These are phyloP conservation scores for Candida alai DNA, from an alignment of 805 yeast genomes.

Conservation along the genomic window DNA sequence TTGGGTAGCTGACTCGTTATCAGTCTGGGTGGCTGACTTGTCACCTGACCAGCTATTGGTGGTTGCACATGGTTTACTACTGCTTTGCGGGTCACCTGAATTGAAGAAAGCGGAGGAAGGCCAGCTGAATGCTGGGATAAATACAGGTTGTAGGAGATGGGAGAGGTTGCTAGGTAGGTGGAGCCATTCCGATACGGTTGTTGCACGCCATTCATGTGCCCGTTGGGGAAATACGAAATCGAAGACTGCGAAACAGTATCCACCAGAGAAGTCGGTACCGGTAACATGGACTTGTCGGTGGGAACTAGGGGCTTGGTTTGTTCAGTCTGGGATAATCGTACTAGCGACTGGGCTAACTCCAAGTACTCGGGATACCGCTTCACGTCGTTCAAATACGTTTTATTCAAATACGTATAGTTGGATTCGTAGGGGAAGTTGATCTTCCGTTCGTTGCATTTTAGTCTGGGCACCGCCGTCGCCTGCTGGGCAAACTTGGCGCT, in stretches of 20 bases:
- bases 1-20: neutral
- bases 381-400: slow-evolving; percentile 48
- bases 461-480: slow-evolving; percentile 12
- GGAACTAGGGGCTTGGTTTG: slow-evolving; percentile 7
- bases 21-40: neutral
- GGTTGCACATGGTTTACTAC: neutral
- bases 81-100: neutral
- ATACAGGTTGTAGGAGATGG: neutral
- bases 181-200: neutral
- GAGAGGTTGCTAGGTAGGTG: slow-evolving; percentile 1
- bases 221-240: neutral
- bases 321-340: slow-evolving; percentile 26
- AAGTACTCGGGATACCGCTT: slow-evolving; percentile 46
- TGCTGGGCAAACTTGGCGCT: slow-evolving; percentile 17
- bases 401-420: slow-evolving; percentile 47
- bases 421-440: slow-evolving; percentile 52
- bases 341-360: slow-evolving; percentile 42
- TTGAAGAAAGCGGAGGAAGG: slow-evolving; percentile 5
- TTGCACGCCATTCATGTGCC: neutral
- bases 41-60: too few species aligned
- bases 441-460: slow-evolving; percentile 26
- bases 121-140: neutral
- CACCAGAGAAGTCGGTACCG: slow-evolving; percentile 12
- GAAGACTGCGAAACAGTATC: neutral
- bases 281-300: slow-evolving; percentile 13